phyloP scores from a whole-genome alignment of 2,329 filamentous ascomycete genomes.

The Pleurostoma richardsiae region DNA sequence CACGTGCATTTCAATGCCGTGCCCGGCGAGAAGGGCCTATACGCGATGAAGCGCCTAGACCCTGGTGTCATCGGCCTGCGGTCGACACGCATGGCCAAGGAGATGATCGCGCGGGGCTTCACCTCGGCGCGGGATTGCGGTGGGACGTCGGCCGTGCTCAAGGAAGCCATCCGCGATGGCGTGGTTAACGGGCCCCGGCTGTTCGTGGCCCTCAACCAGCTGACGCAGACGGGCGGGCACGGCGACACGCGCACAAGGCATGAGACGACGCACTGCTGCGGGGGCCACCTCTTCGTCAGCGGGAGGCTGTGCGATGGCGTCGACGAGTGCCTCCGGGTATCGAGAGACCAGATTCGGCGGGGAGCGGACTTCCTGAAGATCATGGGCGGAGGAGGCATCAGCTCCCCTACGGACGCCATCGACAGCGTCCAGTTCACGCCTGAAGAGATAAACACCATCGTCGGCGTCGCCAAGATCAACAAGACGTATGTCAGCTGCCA shows the following conservation, averaged over 20 bases:
- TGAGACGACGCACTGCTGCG: slow-evolving; percentile 34
- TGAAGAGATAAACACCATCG: slow-evolving; percentile 43
- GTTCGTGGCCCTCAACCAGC: slow-evolving; percentile 38
- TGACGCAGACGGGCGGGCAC: slow-evolving; percentile 45
- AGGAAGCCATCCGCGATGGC: slow-evolving; percentile 38
- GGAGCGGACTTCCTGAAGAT: slow-evolving; percentile 50
- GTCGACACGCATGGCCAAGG: slow-evolving; percentile 27
- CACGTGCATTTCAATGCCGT: slow-evolving; percentile 3
- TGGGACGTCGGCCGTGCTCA: slow-evolving; percentile 37
- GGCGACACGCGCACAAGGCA: slow-evolving; percentile 34
- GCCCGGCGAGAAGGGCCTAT: not conserved
- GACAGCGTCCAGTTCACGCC: slow-evolving; percentile 42
- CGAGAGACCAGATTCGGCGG: slow-evolving; percentile 38
- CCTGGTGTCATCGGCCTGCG: slow-evolving; percentile 20
- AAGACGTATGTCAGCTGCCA: slow-evolving; percentile 45
- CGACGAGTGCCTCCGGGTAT: slow-evolving; percentile 36
- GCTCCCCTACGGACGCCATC: slow-evolving; percentile 38
- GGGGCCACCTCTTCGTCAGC: slow-evolving; percentile 26
- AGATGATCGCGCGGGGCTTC: slow-evolving; percentile 44
- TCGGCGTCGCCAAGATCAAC: slow-evolving; percentile 32
- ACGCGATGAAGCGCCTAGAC: not conserved
- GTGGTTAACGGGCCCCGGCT: slow-evolving; percentile 38
- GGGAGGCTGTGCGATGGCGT: slow-evolving; percentile 40
- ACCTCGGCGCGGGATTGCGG: slow-evolving; percentile 45
- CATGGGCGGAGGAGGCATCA: slow-evolving; percentile 43